Conservation (phyloP, 495 filamentous ascomycete species). For the Neurospora hispaniola region DNA sequence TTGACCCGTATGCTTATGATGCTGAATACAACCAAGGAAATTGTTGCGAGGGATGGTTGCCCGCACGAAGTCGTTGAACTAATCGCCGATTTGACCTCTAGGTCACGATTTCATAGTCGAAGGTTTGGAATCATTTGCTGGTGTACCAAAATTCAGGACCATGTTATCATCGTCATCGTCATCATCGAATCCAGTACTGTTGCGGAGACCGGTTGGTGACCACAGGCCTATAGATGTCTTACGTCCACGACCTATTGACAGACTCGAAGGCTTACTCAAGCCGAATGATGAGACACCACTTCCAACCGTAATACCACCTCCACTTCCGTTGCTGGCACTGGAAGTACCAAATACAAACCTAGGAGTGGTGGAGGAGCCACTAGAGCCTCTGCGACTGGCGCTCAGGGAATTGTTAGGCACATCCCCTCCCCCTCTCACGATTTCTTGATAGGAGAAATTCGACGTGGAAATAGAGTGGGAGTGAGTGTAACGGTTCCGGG, state of each 20-base stretch:
- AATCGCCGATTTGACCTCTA: neutral
- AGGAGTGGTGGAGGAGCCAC: neutral
- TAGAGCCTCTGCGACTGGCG: constrained; percentile 19
- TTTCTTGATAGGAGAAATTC: constrained; percentile 22
- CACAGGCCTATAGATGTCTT: constrained; percentile 26
- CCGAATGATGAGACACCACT: constrained; percentile 24
- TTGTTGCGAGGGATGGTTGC: neutral
- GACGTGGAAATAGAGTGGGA: constrained; percentile 19
- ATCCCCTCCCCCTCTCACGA: constrained; percentile 14
- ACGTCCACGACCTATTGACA: constrained; percentile 9
- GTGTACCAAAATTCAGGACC: constrained; percentile 30
- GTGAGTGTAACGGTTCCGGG: constrained; percentile 16
- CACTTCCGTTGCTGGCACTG: constrained; percentile 2
- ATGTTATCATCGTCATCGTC: constrained; percentile 33
- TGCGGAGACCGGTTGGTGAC: constrained; percentile 19
- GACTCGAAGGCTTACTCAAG: constrained; percentile 8
- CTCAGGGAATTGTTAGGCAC: constrained; percentile 23
- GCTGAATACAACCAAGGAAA: neutral
- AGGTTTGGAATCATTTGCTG: neutral
- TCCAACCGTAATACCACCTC: constrained; percentile 25
- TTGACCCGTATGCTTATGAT: neutral
- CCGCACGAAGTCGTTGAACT: neutral
- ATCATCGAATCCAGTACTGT: constrained; percentile 20
- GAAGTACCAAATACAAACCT: neutral
- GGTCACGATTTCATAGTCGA: neutral